Evolutionary conservation across 306 rosid genomes (phyloP), one percentile per base, ranked within the genome.

Genomic region (Phaseolus lunatus): DNA sequence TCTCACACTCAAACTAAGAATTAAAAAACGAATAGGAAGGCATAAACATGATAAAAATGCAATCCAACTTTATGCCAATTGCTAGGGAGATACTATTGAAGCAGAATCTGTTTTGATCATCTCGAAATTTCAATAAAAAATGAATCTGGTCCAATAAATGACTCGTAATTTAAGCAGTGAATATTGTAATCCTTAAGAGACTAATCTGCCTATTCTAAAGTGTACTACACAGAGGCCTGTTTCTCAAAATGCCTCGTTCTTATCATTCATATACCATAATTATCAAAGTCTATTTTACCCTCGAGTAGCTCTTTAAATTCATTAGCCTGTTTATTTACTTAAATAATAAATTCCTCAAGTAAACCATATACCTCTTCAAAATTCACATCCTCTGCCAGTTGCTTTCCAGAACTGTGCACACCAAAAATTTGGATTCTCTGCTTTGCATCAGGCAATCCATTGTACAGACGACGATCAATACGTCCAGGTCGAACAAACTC

Each of bases 401-500:
- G 87, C 79, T 87, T 92, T 84, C 93, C 93, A 27, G 88, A 81
- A 78, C 97, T 92, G 80, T 92, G 97, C 77, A 92, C 97, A 48
- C 89, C 89, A 84, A 92, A 92, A 82, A 95, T 92, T 83, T 88
- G 85, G 77, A 90, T 85, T 74, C 98, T 84, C 73, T 95, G 98
- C 75, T 90, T 93, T 43, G 91, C 89, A 82, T 92, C 98, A 70
- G 98, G 98, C 82, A 95, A 85, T 73, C 97, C 98, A 82, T 92
- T 89, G 89, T 88, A 90, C 76, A 95, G 89, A 68, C 96, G 98
- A 62, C 98, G 98, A 81, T 95, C 97, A 82, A 92, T 95, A 72
- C 97, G 90, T 61, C 98, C 98, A 48, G 88, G 70, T 39, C 91
- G 96, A 83, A 95, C 96, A 80, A 95, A 95, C 53, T 92, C 98